A percentile compares a stretch with the other conserved stretches of the same genome.
Evolutionary conservation across 202 grass and related monocot genomes (phyloP).

Genomic region (Setaria viridis): DNA sequence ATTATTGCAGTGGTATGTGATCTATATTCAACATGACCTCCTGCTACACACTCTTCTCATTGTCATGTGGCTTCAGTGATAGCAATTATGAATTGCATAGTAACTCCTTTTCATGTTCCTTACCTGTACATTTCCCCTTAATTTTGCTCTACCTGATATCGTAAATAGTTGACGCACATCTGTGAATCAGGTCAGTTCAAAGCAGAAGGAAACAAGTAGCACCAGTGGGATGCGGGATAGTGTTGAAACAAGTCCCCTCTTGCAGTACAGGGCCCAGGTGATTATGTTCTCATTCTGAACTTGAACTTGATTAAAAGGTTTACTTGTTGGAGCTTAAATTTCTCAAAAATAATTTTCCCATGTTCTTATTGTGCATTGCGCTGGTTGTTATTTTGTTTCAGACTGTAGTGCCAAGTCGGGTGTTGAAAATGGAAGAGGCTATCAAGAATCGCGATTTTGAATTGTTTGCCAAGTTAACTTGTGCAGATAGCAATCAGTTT

Average conservation of each 20-base stretch:
- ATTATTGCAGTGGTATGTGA: conserved; percentile 88
- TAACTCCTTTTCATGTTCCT: neutral
- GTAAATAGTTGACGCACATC: conserved; percentile 3
- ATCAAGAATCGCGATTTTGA: conserved; percentile 76
- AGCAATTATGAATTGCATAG: neutral
- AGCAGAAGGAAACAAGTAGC: conserved; percentile 98
- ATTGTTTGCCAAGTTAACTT: conserved; percentile 86
- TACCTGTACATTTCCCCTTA: neutral
- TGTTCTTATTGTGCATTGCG: conserved; percentile 21
- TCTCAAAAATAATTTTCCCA: neutral
- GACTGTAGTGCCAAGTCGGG: conserved; percentile 69
- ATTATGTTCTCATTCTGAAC: conserved; percentile 32
- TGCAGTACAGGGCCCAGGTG: conserved; percentile 88
- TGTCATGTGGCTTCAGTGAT: neutral
- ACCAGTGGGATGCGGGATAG: conserved; percentile 85
- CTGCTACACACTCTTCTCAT: neutral
- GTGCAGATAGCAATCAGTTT: conserved; percentile 95
- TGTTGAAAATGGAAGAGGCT: conserved; percentile 87
- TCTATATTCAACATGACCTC: conserved; percentile 6
- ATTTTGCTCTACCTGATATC: neutral
- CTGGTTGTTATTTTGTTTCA: conserved; percentile 51
- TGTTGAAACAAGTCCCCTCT: conserved; percentile 78
- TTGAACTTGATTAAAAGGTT: neutral
- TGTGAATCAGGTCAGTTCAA: conserved; percentile 87
- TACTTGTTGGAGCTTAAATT: neutral